Conservation (phyloP, 352 stramenopile genomes). For the Phytophthora uliginosa region DNA sequence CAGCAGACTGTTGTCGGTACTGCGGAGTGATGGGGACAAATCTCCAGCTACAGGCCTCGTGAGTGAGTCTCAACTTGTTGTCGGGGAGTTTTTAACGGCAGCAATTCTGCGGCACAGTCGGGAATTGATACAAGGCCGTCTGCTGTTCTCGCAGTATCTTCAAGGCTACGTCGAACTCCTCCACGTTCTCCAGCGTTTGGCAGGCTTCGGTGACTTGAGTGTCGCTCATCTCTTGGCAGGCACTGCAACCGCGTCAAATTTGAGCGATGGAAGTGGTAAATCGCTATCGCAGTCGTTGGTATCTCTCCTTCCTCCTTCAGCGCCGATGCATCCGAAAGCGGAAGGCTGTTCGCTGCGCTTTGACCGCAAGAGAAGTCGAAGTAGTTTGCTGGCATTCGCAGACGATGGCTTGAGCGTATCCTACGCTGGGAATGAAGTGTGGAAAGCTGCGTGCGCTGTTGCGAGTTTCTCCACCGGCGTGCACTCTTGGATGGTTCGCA, state of each 20-base stretch:
- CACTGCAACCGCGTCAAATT: neutral
- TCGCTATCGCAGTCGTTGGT: neutral
- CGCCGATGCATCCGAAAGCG: neutral
- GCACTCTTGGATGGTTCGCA: conserved; percentile 86
- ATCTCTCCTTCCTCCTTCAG: conserved; percentile 5
- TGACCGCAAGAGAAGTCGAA: conserved; percentile 78
- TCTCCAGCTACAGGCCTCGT: neutral
- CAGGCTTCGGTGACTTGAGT: neutral
- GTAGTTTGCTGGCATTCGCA: conserved; percentile 63
- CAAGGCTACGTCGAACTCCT: conserved; percentile 77
- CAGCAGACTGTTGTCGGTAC: conserved; percentile 44
- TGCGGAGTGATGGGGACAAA: neutral
- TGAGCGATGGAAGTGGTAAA: neutral
- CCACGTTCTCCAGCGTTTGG: conserved; percentile 29
- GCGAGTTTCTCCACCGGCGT: conserved; percentile 77
- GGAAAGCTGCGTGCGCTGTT: conserved; percentile 88
- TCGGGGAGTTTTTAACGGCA: conserved; percentile 56
- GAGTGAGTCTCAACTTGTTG: conserved; percentile 15
- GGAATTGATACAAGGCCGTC: conserved; percentile 68
- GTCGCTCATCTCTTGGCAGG: neutral
- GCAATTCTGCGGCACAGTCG: conserved; percentile 60
- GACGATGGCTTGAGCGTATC: conserved; percentile 72
- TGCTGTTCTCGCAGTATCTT: conserved; percentile 78
- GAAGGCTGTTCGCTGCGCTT: conserved; percentile 39
- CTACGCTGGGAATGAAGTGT: conserved; percentile 90